Evolutionary conservation across 2,329 filamentous ascomycete genomes (phyloP).

Genomic region (Nemania sp.): DNA sequence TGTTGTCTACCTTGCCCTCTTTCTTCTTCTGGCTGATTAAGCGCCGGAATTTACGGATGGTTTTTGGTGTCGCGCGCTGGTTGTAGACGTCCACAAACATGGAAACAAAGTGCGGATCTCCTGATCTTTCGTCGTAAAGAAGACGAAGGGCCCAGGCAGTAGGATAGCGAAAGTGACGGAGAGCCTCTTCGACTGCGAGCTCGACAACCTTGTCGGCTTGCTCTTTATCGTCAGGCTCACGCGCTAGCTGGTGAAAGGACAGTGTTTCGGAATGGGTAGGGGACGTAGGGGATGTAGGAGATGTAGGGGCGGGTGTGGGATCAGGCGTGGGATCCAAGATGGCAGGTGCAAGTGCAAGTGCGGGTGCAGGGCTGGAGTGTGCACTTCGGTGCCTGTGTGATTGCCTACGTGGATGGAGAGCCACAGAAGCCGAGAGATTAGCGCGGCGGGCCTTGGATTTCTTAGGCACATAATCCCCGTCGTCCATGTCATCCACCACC

Average conservation of each 20-base stretch:
- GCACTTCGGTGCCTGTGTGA: slow-evolving; percentile 46
- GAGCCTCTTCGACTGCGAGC: slow-evolving; percentile 68
- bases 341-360: slow-evolving; percentile 8
- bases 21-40: slow-evolving; percentile 67
- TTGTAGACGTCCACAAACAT: slow-evolving; percentile 70
- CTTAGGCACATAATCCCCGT: slow-evolving; percentile 60
- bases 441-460: slow-evolving; percentile 46
- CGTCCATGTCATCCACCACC: slow-evolving; percentile 53
- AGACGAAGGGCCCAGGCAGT: slow-evolving; percentile 72
- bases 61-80: slow-evolving; percentile 66
- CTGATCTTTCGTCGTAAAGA: slow-evolving; percentile 69
- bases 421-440: slow-evolving; percentile 29
- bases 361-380: slow-evolving; percentile 43
- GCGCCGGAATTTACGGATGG: slow-evolving; percentile 63
- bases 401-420: slow-evolving; percentile 44
- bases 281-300: slow-evolving; percentile 28
- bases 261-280: slow-evolving; percentile 30
- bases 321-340: slow-evolving; percentile 20
- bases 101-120: slow-evolving; percentile 64
- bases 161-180: slow-evolving; percentile 68
- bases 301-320: slow-evolving; percentile 26
- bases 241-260: slow-evolving; percentile 21
- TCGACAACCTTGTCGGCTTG: slow-evolving; percentile 66
- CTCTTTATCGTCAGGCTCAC: slow-evolving; percentile 55
- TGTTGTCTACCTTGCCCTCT: slow-evolving; percentile 66